Percentiles rank a stretch among this genome's conserved stretches.
Conservation (phyloP, 495 filamentous ascomycete species). For the Penicillium parvum region DNA sequence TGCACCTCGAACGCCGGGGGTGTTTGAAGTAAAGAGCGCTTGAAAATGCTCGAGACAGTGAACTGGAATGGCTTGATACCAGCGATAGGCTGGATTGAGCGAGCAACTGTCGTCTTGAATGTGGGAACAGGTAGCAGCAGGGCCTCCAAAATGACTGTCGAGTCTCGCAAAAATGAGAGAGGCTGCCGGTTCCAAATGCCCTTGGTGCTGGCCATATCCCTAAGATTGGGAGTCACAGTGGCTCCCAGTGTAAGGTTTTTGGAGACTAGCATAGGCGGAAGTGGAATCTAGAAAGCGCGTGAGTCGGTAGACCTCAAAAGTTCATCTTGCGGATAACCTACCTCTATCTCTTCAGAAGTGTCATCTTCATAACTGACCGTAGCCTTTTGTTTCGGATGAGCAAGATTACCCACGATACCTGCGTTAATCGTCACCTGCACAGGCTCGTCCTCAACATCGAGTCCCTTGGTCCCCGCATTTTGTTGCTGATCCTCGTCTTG, state of each 20-base stretch:
- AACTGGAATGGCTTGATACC: conserved; percentile 35
- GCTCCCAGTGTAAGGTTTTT: conserved; percentile 32
- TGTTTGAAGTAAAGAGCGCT: conserved; percentile 20
- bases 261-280: conserved; percentile 26
- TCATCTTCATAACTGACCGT: conserved; percentile 25
- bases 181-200: conserved; percentile 27
- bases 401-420: conserved; percentile 28
- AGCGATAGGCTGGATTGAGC: conserved; percentile 27
- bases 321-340: conserved; percentile 7
- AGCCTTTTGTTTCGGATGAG: conserved; percentile 17
- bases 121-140: conserved; percentile 29
- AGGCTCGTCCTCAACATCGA: conserved; percentile 12
- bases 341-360: conserved; percentile 17
- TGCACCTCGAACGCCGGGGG: conserved; percentile 31
- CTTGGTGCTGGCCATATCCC: conserved; percentile 23
- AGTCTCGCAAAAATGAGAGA: conserved; percentile 30
- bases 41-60: conserved; percentile 23
- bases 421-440: conserved; percentile 31
- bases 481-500: conserved; percentile 17
- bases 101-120: conserved; percentile 26
- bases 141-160: conserved; percentile 21
- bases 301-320: conserved; percentile 1
- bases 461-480: background rate
- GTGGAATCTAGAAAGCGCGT: conserved; percentile 21
- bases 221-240: conserved; percentile 25